Evolutionary conservation across 2,329 filamentous ascomycete species (phyloP).

Genomic region (Calonectria pteridis): DNA sequence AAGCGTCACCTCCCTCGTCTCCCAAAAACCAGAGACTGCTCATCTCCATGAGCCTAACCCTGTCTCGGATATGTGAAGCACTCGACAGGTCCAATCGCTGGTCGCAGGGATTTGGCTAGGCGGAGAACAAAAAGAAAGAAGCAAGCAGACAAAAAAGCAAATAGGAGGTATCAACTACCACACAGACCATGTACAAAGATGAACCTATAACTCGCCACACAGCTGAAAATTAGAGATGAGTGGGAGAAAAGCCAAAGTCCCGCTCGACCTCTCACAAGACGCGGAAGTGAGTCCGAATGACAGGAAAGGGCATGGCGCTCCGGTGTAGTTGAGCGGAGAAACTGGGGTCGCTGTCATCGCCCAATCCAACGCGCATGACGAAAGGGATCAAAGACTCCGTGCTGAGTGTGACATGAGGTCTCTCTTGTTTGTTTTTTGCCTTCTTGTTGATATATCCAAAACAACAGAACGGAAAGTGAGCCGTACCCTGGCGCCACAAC

Average conservation of each 20-base stretch:
- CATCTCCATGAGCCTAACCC: background rate
- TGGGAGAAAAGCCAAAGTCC: background rate
- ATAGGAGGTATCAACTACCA: background rate
- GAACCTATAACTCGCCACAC: background rate
- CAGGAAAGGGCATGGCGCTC: background rate
- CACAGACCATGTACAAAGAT: constrained; percentile 11
- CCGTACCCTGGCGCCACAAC: background rate
- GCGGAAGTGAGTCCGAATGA: background rate
- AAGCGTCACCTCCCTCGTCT: background rate
- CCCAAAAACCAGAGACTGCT: background rate
- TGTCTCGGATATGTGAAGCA: constrained; percentile 7
- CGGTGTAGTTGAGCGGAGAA: background rate
- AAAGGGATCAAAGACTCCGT: background rate
- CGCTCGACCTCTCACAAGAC: background rate
- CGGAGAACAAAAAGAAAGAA: background rate
- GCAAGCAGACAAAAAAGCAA: background rate
- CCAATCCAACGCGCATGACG: background rate
- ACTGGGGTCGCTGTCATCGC: background rate
- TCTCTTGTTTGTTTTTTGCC: background rate
- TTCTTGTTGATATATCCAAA: constrained; percentile 3
- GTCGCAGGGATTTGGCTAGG: background rate
- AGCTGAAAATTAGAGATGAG: constrained; percentile 3
- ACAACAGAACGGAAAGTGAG: background rate
- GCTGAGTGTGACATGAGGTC: background rate
- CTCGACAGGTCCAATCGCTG: background rate